Base-by-base conservation (phyloP, 164 flowering plant species). In the Annona squamosa region DNA sequence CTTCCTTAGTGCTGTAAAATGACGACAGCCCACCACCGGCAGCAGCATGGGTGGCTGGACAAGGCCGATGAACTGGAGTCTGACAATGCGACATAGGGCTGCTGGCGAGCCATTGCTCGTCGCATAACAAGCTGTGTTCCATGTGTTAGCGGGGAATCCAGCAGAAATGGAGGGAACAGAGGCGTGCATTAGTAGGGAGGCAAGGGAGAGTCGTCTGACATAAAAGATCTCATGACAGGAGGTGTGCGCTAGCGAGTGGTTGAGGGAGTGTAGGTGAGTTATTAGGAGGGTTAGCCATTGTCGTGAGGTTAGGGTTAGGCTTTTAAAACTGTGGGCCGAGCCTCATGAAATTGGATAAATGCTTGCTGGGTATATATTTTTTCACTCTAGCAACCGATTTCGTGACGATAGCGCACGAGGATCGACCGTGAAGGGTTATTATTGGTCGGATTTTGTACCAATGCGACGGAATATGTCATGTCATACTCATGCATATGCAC, bases 111-210 rank as follows among this genome's bases (percentile, higher is more conserved):
- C 86, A 84, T 5, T 71, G 82, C 69, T 90, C 94, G 48, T 88
- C 84, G 62, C 94, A 90, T 9, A 86, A 79, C 63, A 90, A 78
- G 65, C 69, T 78, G 64, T 47, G 19, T 7, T 83, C 86, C 87
- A 83, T 84, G 46, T 17, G 19, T 17, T 63, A 26, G 61, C 10
- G 44, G 42, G 5, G 2, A 0, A 0, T 4, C 46, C 70, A n/a
- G n/a, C 47, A 5, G 18, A 10, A 7, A 46, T 68, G 17, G 18
- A 46, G 9, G 9, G 7, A n/a, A 0, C 19, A 1, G 12, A 47
- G 5, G 5, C 9, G 44, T 10, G 3, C 5, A 52, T 43, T 4
- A 3, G 5, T 4, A 37, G 63, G 18, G 48, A 3, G 37, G 48
- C 10, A 45, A 56, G 63, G 7, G 47, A 44, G 6, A 72, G 48